Evolutionary conservation across 108 stramenopile species (phyloP), one percentile per base, ranked within the genome.

Genomic region (Cylindrotheca closterium): DNA sequence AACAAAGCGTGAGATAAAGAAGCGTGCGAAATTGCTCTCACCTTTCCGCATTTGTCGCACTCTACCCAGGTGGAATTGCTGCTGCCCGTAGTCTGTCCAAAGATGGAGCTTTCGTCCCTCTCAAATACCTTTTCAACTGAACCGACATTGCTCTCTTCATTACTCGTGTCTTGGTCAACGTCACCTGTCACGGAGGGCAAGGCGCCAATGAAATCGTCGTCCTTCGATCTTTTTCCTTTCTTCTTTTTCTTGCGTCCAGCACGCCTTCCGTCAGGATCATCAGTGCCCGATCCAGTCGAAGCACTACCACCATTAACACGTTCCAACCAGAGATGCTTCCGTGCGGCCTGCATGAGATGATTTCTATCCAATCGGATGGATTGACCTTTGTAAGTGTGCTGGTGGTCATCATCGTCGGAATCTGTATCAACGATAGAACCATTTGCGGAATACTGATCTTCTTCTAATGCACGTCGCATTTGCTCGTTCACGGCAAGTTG

Each of bases 11-110:
- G 47, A 29, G 10, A 3, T 26, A 2, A 34, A 58, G 1, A 30
- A 63, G 29, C 12, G 23, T 30, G 12, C 15, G 21, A 60, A 60
- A 4, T 18, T 29, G 5, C 19, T 22, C 81, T 63, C 34, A 86
- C 85, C 82, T 94, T 94, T 60, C 91, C 88, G 72, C 93, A 94
- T 47, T 83, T 86, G 80, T 94, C 93, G 65, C 93, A 94, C 63
- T 91, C 84, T 18, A 94, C 93, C 92, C 93, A 94, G 46, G 89
- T 91, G 23, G 86, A 79, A 64, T 94, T 89, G 71, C 71, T 82
- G 15, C 77, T 42, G 29, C 93, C 93, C 15, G 84, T 72, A 37
- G 93, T 91, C 51, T 89, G 89, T 21, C 89, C 89, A 70, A 91
- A 94, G 48, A 94, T 94, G 3, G 87, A 88, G 37, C 79, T 84